Conservation (phyloP, 371 early-diverging fungal genomes). For the Basidiobolus meristosporus region DNA sequence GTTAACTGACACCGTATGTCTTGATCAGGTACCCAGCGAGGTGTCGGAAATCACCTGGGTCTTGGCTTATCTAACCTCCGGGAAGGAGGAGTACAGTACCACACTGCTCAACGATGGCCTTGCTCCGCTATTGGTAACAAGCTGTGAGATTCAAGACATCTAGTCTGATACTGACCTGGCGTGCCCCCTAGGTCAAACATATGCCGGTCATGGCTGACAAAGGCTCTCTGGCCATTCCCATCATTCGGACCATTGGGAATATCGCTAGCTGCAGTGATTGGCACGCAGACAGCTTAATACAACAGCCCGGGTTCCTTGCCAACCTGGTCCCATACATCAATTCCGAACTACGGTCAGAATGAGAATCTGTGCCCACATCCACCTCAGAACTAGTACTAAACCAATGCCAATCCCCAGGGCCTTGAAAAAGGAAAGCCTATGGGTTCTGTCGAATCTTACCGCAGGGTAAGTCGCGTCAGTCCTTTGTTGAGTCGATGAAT, state of each 20-base stretch:
- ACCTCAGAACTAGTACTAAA: conserved; percentile 1
- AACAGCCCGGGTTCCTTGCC: conserved; percentile 20
- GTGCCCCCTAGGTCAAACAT: conserved; percentile 8
- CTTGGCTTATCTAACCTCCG: conserved; percentile 39
- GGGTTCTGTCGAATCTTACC: conserved; percentile 54
- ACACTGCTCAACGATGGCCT: conserved; percentile 20
- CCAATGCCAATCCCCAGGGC: conserved; percentile 15
- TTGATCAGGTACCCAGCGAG: conserved; percentile 17
- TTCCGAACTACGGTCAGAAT: background rate
- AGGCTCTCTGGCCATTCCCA: conserved; percentile 26
- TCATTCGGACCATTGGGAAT: conserved; percentile 49
- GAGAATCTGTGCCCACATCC: background rate
- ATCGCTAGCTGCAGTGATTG: conserved; percentile 37
- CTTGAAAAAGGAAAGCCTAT: conserved; percentile 50
- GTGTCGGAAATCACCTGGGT: conserved; percentile 55
- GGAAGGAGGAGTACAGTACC: conserved; percentile 22
- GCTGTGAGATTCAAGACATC: conserved; percentile 1
- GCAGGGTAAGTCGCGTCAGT: conserved; percentile 29
- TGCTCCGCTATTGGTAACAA: conserved; percentile 13
- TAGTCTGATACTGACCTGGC: background rate
- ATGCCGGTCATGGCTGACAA: conserved; percentile 9
- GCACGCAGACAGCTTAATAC: conserved; percentile 22
- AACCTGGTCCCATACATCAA: background rate
- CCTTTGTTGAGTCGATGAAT: background rate
- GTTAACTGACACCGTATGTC: conserved; percentile 10